Evolutionary conservation across 2,329 filamentous ascomycete species (phyloP).

Genomic region (Fusarium nygamai): DNA sequence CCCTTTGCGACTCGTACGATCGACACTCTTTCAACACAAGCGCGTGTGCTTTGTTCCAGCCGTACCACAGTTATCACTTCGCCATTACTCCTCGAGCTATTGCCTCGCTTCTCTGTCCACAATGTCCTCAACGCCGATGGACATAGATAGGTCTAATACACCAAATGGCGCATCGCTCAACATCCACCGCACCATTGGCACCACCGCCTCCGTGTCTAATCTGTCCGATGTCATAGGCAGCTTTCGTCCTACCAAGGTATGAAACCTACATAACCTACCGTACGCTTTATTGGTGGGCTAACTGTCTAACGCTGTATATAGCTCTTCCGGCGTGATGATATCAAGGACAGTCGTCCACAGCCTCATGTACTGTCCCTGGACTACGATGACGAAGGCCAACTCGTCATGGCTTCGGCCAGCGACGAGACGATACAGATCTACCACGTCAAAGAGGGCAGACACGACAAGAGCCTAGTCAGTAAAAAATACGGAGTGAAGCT

Average conservation of each 20-base stretch:
- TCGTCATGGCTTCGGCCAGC: slow-evolving; percentile 88
- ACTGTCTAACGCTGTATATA: slow-evolving; percentile 5
- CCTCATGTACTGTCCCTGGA: slow-evolving; percentile 88
- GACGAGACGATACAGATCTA: slow-evolving; percentile 97
- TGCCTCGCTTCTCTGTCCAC: not conserved
- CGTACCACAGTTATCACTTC: not conserved
- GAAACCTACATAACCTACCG: not conserved
- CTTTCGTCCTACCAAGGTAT: slow-evolving; percentile 84
- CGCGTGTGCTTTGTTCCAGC: slow-evolving; percentile 6
- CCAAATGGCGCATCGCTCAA: slow-evolving; percentile 58
- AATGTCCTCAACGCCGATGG: slow-evolving; percentile 68
- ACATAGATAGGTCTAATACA: slow-evolving; percentile 59
- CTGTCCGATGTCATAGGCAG: slow-evolving; percentile 80
- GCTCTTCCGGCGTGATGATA: slow-evolving; percentile 68
- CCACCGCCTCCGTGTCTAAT: slow-evolving; percentile 65
- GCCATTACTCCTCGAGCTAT: not conserved
- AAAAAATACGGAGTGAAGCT: slow-evolving; percentile 98
- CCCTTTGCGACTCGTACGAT: not conserved
- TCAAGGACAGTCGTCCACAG: slow-evolving; percentile 61
- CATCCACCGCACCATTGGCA: slow-evolving; percentile 59
- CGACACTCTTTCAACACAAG: not conserved
- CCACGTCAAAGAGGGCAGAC: slow-evolving; percentile 88
- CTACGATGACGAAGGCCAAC: slow-evolving; percentile 95
- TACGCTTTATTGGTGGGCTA: not conserved
- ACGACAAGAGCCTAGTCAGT: slow-evolving; percentile 88